phyloP scores from a whole-genome alignment of 768 basidiomycete genomes.

The Calocera cornea region DNA sequence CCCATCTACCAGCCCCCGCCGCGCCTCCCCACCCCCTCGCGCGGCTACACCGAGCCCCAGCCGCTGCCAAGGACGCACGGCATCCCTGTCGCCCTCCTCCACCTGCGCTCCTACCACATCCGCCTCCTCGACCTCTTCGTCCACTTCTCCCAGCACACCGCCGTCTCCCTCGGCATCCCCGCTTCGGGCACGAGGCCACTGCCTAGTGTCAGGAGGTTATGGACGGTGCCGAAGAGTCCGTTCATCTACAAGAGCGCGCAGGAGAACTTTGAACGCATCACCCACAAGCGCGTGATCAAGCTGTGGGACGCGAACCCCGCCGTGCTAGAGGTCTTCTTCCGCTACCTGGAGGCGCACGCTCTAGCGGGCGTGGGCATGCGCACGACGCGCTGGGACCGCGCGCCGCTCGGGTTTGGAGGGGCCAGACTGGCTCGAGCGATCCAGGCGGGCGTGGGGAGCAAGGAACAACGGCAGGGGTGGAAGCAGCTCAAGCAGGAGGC shows the following conservation, averaged over 20 bases:
- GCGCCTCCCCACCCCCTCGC: neutral
- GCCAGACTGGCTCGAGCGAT: slow-evolving; percentile 27
- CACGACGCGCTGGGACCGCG: slow-evolving; percentile 61
- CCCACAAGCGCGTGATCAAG: slow-evolving; percentile 76
- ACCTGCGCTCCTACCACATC: slow-evolving; percentile 65
- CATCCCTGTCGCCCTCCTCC: slow-evolving; percentile 68
- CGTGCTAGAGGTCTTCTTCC: slow-evolving; percentile 65
- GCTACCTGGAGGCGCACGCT: slow-evolving; percentile 60
- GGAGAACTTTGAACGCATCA: slow-evolving; percentile 83
- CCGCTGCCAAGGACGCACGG: slow-evolving; percentile 37
- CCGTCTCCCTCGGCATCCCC: slow-evolving; percentile 72
- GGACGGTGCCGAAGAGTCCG: slow-evolving; percentile 75
- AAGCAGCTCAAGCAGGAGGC: neutral
- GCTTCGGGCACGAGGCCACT: slow-evolving; percentile 48
- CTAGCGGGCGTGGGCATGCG: slow-evolving; percentile 81
- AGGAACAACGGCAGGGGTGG: neutral
- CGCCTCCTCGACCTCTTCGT: slow-evolving; percentile 61
- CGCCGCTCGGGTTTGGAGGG: slow-evolving; percentile 39
- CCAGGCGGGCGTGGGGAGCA: slow-evolving; percentile 11
- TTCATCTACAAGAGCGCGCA: slow-evolving; percentile 90
- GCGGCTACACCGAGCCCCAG: slow-evolving; percentile 6
- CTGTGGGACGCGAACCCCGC: slow-evolving; percentile 77
- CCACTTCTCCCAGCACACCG: slow-evolving; percentile 73
- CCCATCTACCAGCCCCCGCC: neutral
- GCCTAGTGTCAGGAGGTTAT: slow-evolving; percentile 61